Conservation (phyloP, 176 grass and related monocot genomes). For the Oryza rufipogon region DNA sequence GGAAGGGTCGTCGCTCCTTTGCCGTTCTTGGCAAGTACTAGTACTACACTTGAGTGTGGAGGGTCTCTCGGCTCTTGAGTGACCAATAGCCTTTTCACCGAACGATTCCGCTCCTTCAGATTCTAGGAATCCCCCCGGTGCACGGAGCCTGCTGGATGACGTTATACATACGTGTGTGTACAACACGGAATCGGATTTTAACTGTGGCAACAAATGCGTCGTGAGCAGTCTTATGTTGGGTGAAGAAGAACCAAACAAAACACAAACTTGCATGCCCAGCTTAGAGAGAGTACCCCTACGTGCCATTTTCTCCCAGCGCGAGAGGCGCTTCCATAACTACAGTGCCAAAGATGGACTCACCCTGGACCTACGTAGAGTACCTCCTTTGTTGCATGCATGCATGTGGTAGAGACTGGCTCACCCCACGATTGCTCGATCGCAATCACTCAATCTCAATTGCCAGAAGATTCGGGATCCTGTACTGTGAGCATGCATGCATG, state of each 20-base stretch:
- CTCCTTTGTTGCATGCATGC: background rate
- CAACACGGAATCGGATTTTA: background rate
- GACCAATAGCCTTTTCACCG: background rate
- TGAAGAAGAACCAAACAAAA: background rate
- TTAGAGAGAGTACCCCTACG: background rate
- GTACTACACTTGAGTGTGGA: background rate
- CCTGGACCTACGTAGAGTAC: background rate
- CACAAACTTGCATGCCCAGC: background rate
- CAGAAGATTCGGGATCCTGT: conserved; percentile 32
- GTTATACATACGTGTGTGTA: background rate
- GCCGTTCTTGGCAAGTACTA: conserved; percentile 2
- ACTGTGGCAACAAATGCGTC: background rate
- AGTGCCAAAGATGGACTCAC: background rate
- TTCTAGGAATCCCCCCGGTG: background rate
- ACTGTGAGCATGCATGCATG: conserved; percentile 20
- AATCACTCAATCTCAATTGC: background rate
- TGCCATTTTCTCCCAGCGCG: background rate
- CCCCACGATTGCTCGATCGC: background rate
- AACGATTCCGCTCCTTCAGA: background rate
- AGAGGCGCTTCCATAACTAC: background rate
- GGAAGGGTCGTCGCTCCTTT: background rate
- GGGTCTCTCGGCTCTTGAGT: background rate
- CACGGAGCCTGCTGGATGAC: background rate
- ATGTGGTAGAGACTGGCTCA: conserved; percentile 10
- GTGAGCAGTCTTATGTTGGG: background rate